phyloP scores from a whole-genome alignment of 495 filamentous ascomycete genomes.

The Chaetomidium leptoderma region DNA sequence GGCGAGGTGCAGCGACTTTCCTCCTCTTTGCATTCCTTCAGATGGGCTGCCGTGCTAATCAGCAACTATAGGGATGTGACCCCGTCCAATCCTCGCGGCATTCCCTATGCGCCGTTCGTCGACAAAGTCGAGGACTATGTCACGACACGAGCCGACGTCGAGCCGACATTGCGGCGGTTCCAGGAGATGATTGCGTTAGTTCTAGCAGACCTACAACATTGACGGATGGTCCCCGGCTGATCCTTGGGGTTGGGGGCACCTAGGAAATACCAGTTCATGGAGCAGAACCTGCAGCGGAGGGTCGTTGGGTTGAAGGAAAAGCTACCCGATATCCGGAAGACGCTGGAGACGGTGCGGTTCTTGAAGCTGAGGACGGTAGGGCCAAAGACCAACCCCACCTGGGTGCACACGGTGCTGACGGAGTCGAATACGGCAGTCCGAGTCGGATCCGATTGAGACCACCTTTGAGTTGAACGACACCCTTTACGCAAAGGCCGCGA shows the following conservation, averaged over 20 bases:
- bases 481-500: conserved; percentile 78
- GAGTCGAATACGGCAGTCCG: conserved; percentile 27
- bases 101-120: conserved; percentile 91
- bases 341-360: conserved; percentile 88
- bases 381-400: not conserved
- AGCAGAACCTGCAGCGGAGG: conserved; percentile 81
- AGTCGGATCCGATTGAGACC: conserved; percentile 70
- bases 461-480: conserved; percentile 97
- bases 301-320: conserved; percentile 84
- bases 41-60: too few species aligned
- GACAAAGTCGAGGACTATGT: conserved; percentile 97
- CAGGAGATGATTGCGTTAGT: conserved; percentile 96
- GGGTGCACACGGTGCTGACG: not conserved
- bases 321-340: conserved; percentile 95
- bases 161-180: conserved; percentile 82
- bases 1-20: not conserved
- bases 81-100: conserved; percentile 84
- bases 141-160: conserved; percentile 77
- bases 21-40: not conserved
- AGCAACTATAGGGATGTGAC: conserved; percentile 34
- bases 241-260: not conserved
- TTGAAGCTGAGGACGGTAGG: conserved; percentile 63
- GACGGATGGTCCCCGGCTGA: not conserved
- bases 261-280: conserved; percentile 99
- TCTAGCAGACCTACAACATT: not conserved